phyloP scores from a whole-genome alignment of 306 rosid species.

The Quillaja saponaria region DNA sequence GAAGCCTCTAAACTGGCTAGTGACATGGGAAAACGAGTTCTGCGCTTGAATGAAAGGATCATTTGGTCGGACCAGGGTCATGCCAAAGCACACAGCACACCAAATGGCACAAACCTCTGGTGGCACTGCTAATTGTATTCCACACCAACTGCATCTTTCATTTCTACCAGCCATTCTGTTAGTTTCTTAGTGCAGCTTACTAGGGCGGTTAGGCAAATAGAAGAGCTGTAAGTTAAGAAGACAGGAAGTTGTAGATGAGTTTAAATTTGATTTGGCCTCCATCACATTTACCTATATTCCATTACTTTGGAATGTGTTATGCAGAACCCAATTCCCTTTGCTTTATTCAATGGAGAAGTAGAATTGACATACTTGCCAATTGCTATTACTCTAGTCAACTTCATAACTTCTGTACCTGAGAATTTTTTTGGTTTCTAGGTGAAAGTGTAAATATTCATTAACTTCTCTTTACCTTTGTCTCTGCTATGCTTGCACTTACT shows the following conservation, averaged over 20 bases:
- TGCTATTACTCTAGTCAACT: background rate
- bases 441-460: no score
- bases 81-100: conserved; percentile 47
- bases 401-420: no score
- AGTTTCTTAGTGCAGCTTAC: background rate
- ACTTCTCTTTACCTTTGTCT: no score
- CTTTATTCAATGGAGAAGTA: conserved; percentile 25
- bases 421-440: no score
- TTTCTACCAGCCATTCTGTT: conserved; percentile 24
- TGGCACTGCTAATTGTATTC: conserved; percentile 38
- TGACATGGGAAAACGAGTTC: conserved; percentile 22
- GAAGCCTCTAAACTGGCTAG: conserved; percentile 36
- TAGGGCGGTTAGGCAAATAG: background rate
- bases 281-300: background rate
- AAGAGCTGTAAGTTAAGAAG: background rate
- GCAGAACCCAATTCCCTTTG: conserved; percentile 27
- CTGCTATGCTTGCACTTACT: no score
- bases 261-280: conserved; percentile 5
- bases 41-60: conserved; percentile 33
- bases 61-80: conserved; percentile 25
- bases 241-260: background rate
- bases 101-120: conserved; percentile 22
- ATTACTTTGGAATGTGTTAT: conserved; percentile 2
- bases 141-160: no score
- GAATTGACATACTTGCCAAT: background rate